These are phyloP conservation scores for Rhodotorula sp. DNA, from an alignment of 1,284 basidiomycete genomes.

Conservation along the genomic window DNA sequence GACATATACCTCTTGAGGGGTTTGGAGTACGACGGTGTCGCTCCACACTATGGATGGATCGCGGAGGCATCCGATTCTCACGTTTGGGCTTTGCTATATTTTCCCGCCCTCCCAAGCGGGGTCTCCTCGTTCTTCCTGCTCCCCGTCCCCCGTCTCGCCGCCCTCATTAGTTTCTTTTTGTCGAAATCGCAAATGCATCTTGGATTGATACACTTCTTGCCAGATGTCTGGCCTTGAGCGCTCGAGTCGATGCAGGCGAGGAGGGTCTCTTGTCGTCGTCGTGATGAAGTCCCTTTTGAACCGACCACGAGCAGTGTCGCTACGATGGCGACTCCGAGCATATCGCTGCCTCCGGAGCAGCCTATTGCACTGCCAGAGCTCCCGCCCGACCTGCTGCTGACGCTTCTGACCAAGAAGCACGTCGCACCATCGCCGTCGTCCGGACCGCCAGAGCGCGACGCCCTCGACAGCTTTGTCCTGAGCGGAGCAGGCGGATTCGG, in stretches of 20 bases:
- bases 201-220: neutral
- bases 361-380: conserved; percentile 27
- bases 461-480: conserved; percentile 40
- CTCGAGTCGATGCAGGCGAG: too few species aligned
- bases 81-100: neutral
- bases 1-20: too few species aligned
- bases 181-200: neutral
- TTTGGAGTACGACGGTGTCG: too few species aligned
- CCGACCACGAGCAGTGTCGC: neutral
- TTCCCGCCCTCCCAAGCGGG: too few species aligned
- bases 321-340: conserved; percentile 22
- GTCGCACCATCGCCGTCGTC: neutral
- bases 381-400: conserved; percentile 33
- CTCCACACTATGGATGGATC: too few species aligned
- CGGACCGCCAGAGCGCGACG: conserved; percentile 22
- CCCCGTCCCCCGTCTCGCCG: neutral
- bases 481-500: conserved; percentile 4
- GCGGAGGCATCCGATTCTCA: too few species aligned
- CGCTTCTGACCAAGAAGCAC: conserved; percentile 11
- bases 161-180: neutral
- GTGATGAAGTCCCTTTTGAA: too few species aligned
- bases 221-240: too few species aligned
- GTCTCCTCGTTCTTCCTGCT: neutral
- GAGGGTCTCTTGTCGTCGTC: too few species aligned
- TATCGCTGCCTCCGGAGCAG: conserved; percentile 7